Evolutionary conservation across 352 stramenopile species (phyloP), one percentile per base, ranked within the genome.

Genomic region (Phytophthora capsici): DNA sequence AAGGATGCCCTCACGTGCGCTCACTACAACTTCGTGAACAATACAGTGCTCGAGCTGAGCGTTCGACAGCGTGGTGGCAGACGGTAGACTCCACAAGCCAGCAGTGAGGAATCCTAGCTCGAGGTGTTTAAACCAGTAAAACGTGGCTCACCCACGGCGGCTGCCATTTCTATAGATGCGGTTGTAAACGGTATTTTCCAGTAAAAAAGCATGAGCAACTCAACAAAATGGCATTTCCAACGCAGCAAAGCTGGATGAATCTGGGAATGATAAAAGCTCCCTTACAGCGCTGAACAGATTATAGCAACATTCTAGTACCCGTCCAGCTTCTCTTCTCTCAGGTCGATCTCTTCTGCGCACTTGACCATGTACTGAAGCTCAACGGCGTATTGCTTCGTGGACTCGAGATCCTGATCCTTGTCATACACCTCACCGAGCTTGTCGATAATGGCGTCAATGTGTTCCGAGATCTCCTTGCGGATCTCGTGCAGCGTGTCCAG

Each of bases 281-380:
- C 30, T 58, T 61, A 54, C 32, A 55, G 37, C 47, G 34, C 50
- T 45, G 41, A 32, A 5, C 9, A 23, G 16, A 16, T 36, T 62
- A 5, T 43, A 17, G 23, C 12, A 44, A 38, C 10, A 7, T 40
- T 53, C 58, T 63, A 72, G n/a, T 70, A 75, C 9, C 57, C 80
- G 36, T 94, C 82, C 40, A 93, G 68, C 62, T 89, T 74, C 49
- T 95, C 88, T 69, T 95, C 84, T 43, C 73, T 82, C 25, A 71
- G 63, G 34, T 93, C 82, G 30, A 93, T 89, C 58, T 93, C 88
- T 69, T 94, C 84, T 46, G 78, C 82, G 55, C 86, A 92, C 68
- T 94, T 95, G 57, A 93, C 77, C 81, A 95, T 88, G 64, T 95
- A 95, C 66, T 95, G 85, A 30, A 95, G 70, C 66, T 94, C 80